Evolutionary conservation across 371 early-diverging fungal genomes (phyloP), one percentile per base, ranked within the genome.

Genomic region (Mortierella sp.): DNA sequence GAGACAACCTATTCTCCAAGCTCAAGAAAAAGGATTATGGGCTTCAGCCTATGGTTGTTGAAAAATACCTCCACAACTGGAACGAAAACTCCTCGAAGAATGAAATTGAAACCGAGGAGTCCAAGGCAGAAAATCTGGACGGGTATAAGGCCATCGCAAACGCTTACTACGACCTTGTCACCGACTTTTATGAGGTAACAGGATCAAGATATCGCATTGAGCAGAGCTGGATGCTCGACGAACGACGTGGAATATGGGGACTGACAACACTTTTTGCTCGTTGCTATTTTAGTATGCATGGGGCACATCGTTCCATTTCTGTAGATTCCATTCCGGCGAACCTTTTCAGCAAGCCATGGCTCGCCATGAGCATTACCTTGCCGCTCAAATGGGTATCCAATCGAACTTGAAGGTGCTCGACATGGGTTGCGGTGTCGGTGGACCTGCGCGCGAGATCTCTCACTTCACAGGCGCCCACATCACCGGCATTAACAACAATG

Each of bases 401-500:
- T 71, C 84, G 3, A 85, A 86, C 34, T 86, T 86, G 89, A 84
- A 84, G 56, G 93, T 94, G 3, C 82, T 93, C 60, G 97, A 96
- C 72, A 91, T 95, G 34, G 96, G 96, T 34, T 94, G 96, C 73
- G 96, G 96, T 72, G 95, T 95, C 41, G 95, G 97, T 72, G 97
- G 97, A 15, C 97, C 97, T 26, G 90, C 94, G 37, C 91, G 97
- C 58, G 96, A 96, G 71, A 93, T 96, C 72, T 88, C 90, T 56
- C 89, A 91, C 67, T 93, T 96, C 70, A 88, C 93, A 24, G 97
- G 95, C 30, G 94, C 95, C 32, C 90, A 92, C 65, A 83, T 97
- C 60, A 93, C 92, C 17, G 97, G 97, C n/a, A 79, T 97, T 51
- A 97, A 97, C 84, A 97, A 97, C 89, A 97, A 97, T 78, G 93